phyloP scores from a whole-genome alignment of 768 basidiomycete species.

The Lentinus tigrinus region DNA sequence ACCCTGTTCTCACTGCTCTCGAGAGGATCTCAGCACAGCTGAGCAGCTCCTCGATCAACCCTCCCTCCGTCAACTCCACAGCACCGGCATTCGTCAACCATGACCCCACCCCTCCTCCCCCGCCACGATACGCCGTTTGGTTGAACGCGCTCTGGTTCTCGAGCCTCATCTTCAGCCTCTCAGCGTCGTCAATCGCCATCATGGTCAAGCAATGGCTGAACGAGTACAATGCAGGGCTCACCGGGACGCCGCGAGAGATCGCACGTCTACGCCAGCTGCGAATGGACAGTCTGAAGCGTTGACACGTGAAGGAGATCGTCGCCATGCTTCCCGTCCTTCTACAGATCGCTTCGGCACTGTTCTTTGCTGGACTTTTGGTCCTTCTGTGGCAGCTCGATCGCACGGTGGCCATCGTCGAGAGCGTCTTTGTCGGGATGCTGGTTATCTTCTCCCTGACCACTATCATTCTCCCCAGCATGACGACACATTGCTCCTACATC shows the following conservation, averaged over 20 bases:
- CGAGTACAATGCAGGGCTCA: not conserved
- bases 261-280: slow-evolving; percentile 19
- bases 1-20: too few relatives aligned
- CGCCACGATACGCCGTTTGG: not conserved
- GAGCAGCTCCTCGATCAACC: too few relatives aligned
- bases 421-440: not conserved
- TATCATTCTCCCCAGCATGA: not conserved
- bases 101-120: not conserved
- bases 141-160: slow-evolving; percentile 28
- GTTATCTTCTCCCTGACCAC: not conserved
- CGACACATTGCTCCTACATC: not conserved
- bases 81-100: not conserved
- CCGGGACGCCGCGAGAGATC: not conserved
- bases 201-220: slow-evolving; percentile 31
- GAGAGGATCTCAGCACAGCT: too few relatives aligned
- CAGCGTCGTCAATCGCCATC: slow-evolving; percentile 27
- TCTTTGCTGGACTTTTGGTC: slow-evolving; percentile 19
- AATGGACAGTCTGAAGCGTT: slow-evolving; percentile 13
- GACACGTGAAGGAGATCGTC: slow-evolving; percentile 17
- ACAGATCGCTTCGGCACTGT: slow-evolving; percentile 19
- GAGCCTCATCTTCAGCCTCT: slow-evolving; percentile 24
- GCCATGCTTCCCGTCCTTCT: slow-evolving; percentile 17
- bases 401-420: slow-evolving; percentile 3
- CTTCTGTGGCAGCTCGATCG: slow-evolving; percentile 15
- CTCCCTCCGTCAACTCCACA: slow-evolving; percentile 17